Percentiles rank a stretch among this genome's conserved stretches.
Conservation (phyloP, 1,284 basidiomycete species). For the Ceratobasidium sp. region DNA sequence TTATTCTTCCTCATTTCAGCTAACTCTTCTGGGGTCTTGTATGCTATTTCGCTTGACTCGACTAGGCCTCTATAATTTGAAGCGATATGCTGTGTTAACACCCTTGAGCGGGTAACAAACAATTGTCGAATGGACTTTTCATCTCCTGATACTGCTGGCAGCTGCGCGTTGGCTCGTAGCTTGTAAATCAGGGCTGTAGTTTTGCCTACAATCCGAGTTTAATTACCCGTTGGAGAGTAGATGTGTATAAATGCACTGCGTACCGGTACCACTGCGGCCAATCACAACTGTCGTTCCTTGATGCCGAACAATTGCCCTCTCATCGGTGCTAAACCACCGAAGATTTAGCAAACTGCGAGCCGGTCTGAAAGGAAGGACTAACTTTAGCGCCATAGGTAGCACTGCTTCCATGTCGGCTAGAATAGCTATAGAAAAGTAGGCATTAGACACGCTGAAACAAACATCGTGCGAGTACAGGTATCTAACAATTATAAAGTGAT, state of each 20-base stretch:
- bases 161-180: conserved; percentile 30
- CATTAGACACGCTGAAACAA: neutral
- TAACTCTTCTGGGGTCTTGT: conserved; percentile 22
- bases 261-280: conserved; percentile 37
- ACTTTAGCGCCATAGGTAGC: conserved; percentile 35
- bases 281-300: conserved; percentile 36
- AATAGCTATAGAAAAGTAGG: conserved; percentile 7
- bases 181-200: conserved; percentile 34
- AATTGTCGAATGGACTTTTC: conserved; percentile 48
- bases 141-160: neutral
- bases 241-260: neutral
- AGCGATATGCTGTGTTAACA: conserved; percentile 33
- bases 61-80: conserved; percentile 16
- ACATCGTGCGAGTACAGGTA: no score
- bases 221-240: neutral
- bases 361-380: neutral
- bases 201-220: conserved; percentile 14
- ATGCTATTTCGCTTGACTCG: conserved; percentile 36
- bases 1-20: conserved; percentile 28
- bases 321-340: conserved; percentile 12
- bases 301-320: conserved; percentile 21
- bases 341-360: no score
- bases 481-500: conserved; percentile 35
- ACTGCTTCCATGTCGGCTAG: conserved; percentile 35
- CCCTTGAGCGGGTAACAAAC: conserved; percentile 34